phyloP scores from a whole-genome alignment of 495 filamentous ascomycete genomes.

The Astrothelium macrocarpum region DNA sequence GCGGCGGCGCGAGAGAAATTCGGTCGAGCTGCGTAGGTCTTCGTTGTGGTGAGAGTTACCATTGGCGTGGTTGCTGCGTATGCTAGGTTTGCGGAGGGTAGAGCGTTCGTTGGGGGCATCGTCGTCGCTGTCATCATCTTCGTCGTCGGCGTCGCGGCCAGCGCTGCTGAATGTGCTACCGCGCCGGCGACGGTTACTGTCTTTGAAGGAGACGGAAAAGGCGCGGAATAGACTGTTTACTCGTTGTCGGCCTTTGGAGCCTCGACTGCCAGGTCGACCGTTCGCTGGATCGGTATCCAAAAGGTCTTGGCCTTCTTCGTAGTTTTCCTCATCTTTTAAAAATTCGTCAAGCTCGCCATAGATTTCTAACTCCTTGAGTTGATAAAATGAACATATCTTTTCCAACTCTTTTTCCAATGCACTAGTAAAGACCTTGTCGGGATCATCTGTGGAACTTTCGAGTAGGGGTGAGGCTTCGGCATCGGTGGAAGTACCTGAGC shows the following conservation, averaged over 20 bases:
- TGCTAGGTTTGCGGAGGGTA: constrained; percentile 30
- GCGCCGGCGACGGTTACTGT: constrained; percentile 32
- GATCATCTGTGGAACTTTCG: constrained; percentile 42
- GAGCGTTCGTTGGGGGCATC: constrained; percentile 57
- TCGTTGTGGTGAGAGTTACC: constrained; percentile 22
- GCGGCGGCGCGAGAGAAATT: constrained; percentile 10
- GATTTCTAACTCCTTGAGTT: constrained; percentile 76
- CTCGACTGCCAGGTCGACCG: constrained; percentile 39
- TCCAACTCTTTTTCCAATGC: constrained; percentile 84
- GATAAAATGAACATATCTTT: constrained; percentile 86
- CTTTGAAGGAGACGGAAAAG: constrained; percentile 27
- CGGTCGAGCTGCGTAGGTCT: constrained; percentile 16
- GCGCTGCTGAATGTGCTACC: constrained; percentile 40
- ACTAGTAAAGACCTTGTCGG: constrained; percentile 66
- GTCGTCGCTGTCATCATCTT: constrained; percentile 54
- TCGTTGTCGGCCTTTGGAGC: constrained; percentile 32
- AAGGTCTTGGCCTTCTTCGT: constrained; percentile 52
- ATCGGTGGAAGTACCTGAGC: constrained; percentile 41
- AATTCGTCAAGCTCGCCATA: constrained; percentile 69
- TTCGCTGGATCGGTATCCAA: constrained; percentile 46
- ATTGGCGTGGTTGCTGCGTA: constrained; percentile 16
- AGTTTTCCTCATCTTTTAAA: constrained; percentile 62
- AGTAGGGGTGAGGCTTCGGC: constrained; percentile 80
- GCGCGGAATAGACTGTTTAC: constrained; percentile 39
- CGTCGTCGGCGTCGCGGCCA: constrained; percentile 37